Conservation (phyloP, 1,139 yeast genomes). For the Geotrichum carabidarum region DNA sequence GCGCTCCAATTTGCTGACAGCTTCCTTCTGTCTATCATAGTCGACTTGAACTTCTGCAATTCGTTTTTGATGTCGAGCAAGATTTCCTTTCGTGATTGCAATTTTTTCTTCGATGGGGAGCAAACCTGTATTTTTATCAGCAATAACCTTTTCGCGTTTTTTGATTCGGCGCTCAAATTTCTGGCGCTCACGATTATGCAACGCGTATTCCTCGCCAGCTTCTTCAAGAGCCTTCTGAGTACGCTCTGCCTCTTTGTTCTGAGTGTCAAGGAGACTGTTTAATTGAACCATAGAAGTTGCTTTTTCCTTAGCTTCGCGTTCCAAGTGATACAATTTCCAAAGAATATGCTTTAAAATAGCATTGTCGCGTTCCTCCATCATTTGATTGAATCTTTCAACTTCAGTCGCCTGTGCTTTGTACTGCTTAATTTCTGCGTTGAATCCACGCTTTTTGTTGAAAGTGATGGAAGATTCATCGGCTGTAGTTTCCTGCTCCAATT, state of each 20-base stretch:
- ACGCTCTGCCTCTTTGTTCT: conserved; percentile 27
- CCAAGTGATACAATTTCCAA: conserved; percentile 65
- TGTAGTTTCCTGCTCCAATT: conserved; percentile 53
- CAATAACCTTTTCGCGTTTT: conserved; percentile 42
- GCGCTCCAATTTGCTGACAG: conserved; percentile 42
- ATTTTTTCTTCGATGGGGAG: conserved; percentile 56
- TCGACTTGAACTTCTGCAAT: conserved; percentile 52
- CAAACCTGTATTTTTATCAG: conserved; percentile 46
- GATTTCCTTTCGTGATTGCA: conserved; percentile 46
- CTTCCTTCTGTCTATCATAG: conserved; percentile 47
- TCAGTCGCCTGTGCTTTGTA: conserved; percentile 73
- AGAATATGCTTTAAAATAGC: conserved; percentile 50
- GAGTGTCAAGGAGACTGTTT: conserved; percentile 21
- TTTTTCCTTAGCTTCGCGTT: conserved; percentile 15
- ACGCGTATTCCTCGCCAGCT: conserved; percentile 38
- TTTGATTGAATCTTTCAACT: conserved; percentile 61
- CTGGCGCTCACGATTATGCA: conserved; percentile 43
- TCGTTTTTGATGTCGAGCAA: conserved; percentile 48
- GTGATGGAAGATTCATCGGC: conserved; percentile 61
- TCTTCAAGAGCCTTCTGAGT: conserved; percentile 17
- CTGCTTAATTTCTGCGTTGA: conserved; percentile 72
- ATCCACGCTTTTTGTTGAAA: conserved; percentile 65
- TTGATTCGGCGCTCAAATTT: conserved; percentile 43
- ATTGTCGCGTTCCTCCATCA: conserved; percentile 44
- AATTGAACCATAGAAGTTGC: conserved; percentile 12